Base-by-base conservation (phyloP, 177 flowering plant species). In the Vitis hybrid region DNA sequence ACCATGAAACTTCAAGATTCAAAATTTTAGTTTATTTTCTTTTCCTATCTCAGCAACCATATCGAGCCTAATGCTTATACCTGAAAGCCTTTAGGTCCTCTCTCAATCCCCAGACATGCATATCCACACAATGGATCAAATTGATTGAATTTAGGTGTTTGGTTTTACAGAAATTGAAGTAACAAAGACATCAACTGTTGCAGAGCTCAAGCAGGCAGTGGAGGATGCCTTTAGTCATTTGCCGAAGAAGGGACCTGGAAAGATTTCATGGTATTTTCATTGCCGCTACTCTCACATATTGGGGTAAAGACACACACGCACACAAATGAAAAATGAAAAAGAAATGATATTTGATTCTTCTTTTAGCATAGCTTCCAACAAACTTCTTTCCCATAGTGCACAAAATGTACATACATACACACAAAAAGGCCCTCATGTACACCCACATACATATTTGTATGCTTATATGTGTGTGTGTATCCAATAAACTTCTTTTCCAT, bases 171-270 rank as follows among this genome's bases (percentile, higher is more conserved):
- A 82, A 71, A 77, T 91, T 75, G 77, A 82, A 61, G 87, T 87
- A 61, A n/a, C 48, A 12, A 86, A 76, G 66, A 74, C 65, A 7
- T 92, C 88, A 3, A 82, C 83, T 1, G 79, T 91, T n/a, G 78
- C 77, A 18, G 90, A 88, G 41, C 85, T 90, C 5, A 91, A 84
- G 75, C 69, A 74, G 69, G 90, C 92, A 6, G 89, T 91, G 59
- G 90, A 90, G 75, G 79, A 66, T 18, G 87, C 73, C 18, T 91
- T 91, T 67, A 62, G 67, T 67, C 76, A 83, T 65, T 76, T 85
- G 63, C 86, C 87, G 2, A 74, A 68, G 59, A 74, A 76, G 50
- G 88, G 85, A 35, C 79, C 81, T 4, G 83, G 81, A 41, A 78
- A 79, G 64, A 78, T 91, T 66, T 91, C 97, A 64, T 91, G 97